Conservation (phyloP, 2,329 filamentous ascomycete species). For the Aspergillus sp. region DNA sequence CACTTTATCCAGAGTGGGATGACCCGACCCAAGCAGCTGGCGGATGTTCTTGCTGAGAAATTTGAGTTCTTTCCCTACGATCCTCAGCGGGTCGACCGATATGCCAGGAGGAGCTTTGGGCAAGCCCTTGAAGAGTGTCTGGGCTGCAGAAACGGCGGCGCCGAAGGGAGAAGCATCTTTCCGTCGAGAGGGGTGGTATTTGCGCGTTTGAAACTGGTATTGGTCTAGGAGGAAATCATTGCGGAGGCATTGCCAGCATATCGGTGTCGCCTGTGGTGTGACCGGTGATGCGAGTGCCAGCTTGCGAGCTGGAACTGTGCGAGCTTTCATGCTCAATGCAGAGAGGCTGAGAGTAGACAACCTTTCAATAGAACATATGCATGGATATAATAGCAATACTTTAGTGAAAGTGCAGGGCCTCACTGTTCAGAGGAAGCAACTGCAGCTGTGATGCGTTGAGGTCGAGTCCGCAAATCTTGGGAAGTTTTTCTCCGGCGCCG, state of each 20-base stretch:
- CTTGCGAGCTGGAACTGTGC: constrained; percentile 36
- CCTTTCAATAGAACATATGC: background rate
- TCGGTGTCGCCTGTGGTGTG: constrained; percentile 27
- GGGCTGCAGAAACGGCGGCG: constrained; percentile 54
- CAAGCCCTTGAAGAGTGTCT: constrained; percentile 46
- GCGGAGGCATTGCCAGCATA: constrained; percentile 44
- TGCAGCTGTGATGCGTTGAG: background rate
- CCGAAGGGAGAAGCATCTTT: constrained; percentile 43
- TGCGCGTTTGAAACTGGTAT: constrained; percentile 30
- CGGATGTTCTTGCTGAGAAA: constrained; percentile 91
- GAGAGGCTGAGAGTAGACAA: background rate
- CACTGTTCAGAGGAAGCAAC: background rate
- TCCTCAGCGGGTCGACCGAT: constrained; percentile 80
- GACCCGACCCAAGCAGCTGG: constrained; percentile 87
- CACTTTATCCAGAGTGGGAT: constrained; percentile 89
- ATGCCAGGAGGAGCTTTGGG: constrained; percentile 53
- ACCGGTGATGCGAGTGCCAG: constrained; percentile 34
- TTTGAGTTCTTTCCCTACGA: constrained; percentile 95
- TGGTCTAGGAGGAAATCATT: constrained; percentile 32
- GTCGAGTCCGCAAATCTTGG: constrained; percentile 11
- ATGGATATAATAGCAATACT: background rate
- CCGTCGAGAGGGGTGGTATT: constrained; percentile 42
- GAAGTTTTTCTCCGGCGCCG: constrained; percentile 16
- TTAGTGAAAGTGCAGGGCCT: background rate
- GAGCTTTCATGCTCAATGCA: constrained; percentile 38